Percentiles rank a stretch among this genome's conserved stretches.
phyloP scores from a whole-genome alignment of 257 asterid species.

The Plantago elongata region DNA sequence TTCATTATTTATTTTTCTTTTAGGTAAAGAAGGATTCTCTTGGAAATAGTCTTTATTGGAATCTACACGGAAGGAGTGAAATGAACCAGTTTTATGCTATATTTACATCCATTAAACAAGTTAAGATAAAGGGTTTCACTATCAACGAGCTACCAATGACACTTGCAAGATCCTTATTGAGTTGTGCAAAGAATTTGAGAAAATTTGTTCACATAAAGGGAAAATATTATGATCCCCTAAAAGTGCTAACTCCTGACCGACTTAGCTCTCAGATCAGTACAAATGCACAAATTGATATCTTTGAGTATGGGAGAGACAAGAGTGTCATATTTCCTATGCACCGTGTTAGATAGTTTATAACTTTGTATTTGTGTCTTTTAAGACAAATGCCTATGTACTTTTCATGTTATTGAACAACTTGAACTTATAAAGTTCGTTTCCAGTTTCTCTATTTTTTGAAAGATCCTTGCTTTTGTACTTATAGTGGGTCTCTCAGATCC shows the following conservation, averaged over 20 bases:
- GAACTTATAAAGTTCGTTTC: no score
- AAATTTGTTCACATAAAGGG: background rate
- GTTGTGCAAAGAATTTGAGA: background rate
- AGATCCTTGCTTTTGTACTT: no score
- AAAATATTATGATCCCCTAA: background rate
- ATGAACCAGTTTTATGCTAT: background rate
- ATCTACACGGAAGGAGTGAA: background rate
- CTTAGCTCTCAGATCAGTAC: background rate
- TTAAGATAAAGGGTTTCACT: background rate
- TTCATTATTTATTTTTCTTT: background rate
- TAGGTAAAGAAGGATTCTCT: slow-evolving; percentile 31
- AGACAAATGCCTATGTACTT: no score
- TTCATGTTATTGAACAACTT: no score
- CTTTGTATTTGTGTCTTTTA: no score
- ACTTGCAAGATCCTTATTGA: background rate
- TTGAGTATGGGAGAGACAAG: background rate
- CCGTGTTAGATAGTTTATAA: no score
- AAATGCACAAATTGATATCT: background rate
- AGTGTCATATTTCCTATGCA: background rate
- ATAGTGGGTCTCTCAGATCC: no score
- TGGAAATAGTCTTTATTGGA: background rate
- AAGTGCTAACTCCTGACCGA: background rate
- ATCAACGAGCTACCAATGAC: background rate
- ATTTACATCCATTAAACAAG: no score
- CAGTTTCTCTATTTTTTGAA: no score